Base-by-base conservation (phyloP, 139 green algal genomes). In the Chlorella sorokiniana region DNA sequence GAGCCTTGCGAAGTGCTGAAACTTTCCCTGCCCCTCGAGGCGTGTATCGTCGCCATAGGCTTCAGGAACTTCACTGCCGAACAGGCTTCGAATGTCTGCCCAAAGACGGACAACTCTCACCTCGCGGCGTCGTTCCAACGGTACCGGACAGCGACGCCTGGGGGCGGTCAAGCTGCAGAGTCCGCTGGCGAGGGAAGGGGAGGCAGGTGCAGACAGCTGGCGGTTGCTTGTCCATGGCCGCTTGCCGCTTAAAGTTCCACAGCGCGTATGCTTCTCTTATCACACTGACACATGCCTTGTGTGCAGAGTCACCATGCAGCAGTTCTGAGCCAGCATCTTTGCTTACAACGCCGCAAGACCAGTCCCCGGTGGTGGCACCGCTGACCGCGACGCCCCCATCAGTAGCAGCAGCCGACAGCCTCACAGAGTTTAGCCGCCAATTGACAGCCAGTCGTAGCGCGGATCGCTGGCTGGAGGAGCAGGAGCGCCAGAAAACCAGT, bases 381-480 rank as follows among this genome's bases (percentile, higher is more conserved):
- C 45, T 29, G 20, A 31, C 45, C 4, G 70, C 45, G 23, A 6
- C 69, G 44, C n/a, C 20, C 59, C 35, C 56, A 18, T 31, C 71
- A 1, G 52, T 54, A 25, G 31, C 62, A 35, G 42, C 76, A 0
- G 61, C 76, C 22, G 76, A 41, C 42, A n/a, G 42, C 4, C 1
- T 72, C 3, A 31, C 62, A 11, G 31, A 64, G 31, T 81, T 81
- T 23, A 72, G 73, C 37, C 73, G 31, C 35, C 73, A 79, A 54
- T 54, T 79, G 54, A 16, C 1, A 22, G 23, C 51, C 27, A 69
- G 25, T 27, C 73, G 52, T 38, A 79, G 73, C 52, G 38, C 73
- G 8, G 73, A 79, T 29, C 40, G 54, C 37, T 79, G 73, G 73
- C 37, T 79, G 18, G 73, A 79, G 33, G 71, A 78, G 31, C n/a